phyloP scores from a whole-genome alignment of 2,329 filamentous ascomycete genomes.

The Colletotrichum sp. region DNA sequence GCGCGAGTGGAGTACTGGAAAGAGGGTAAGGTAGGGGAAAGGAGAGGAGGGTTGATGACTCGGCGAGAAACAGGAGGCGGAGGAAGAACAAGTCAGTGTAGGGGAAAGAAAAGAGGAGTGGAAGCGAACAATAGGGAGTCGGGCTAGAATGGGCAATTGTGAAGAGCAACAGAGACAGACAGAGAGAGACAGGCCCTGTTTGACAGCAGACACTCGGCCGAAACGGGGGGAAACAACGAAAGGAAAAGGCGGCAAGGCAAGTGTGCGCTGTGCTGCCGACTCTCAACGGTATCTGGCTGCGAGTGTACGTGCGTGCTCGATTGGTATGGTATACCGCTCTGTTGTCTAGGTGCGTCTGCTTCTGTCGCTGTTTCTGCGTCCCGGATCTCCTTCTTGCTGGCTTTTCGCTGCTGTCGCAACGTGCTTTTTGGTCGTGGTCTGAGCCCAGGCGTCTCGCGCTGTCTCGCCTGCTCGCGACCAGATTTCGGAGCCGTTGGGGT shows the following conservation, averaged over 20 bases:
- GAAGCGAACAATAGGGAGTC: conserved; percentile 17
- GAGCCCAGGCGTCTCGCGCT: conserved; percentile 1
- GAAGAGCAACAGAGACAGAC: conserved; percentile 15
- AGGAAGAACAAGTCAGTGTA: conserved; percentile 10
- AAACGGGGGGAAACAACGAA: conserved; percentile 11
- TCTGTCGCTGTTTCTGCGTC: neutral
- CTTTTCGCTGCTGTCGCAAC: conserved; percentile 6
- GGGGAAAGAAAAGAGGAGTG: conserved; percentile 14
- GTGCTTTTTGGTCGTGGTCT: conserved; percentile 12
- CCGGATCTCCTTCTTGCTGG: neutral
- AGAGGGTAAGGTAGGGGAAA: conserved; percentile 20
- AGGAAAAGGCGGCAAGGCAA: conserved; percentile 20
- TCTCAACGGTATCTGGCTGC: neutral
- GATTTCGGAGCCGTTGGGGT: conserved; percentile 1
- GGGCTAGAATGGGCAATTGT: conserved; percentile 17
- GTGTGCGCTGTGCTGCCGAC: neutral
- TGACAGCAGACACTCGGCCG: conserved; percentile 17
- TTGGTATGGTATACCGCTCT: conserved; percentile 8
- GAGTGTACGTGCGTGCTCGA: neutral
- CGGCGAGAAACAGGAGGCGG: conserved; percentile 14
- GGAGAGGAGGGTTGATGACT: conserved; percentile 18
- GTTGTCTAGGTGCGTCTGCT: conserved; percentile 10
- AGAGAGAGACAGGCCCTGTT: conserved; percentile 15
- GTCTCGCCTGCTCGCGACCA: conserved; percentile 1
- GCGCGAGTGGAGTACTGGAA: conserved; percentile 21